These are phyloP conservation scores for Trichoderma semiorbis DNA, from an alignment of 2,329 filamentous ascomycete species.

Conservation along the genomic window DNA sequence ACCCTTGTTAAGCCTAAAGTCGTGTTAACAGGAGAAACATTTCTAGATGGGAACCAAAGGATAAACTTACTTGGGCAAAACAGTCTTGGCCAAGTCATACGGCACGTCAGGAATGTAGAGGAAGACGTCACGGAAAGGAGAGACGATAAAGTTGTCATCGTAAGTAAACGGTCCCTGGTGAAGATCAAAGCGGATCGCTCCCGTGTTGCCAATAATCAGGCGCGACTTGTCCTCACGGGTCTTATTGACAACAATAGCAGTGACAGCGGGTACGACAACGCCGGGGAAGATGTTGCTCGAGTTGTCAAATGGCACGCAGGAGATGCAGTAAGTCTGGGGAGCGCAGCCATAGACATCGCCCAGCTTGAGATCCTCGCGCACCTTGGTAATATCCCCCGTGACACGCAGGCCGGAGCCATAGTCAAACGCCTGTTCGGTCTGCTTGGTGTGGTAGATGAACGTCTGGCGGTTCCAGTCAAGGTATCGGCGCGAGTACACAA, in stretches of 20 bases:
- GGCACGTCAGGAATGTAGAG: constrained; percentile 52
- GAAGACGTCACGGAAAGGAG: constrained; percentile 52
- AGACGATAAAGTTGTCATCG: constrained; percentile 51
- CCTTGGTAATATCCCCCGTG: constrained; percentile 47
- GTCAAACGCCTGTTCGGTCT: constrained; percentile 49
- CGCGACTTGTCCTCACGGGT: constrained; percentile 48
- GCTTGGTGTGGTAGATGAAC: constrained; percentile 60
- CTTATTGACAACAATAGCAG: constrained; percentile 50
- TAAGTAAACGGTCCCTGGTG: constrained; percentile 60
- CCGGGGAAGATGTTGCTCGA: constrained; percentile 52
- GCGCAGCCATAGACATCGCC: constrained; percentile 57
- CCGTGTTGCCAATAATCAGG: constrained; percentile 59
- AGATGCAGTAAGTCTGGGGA: constrained; percentile 56
- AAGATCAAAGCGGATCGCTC: constrained; percentile 59
- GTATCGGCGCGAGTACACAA: constrained; percentile 56
- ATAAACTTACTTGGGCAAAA: constrained; percentile 28
- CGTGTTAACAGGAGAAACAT: neutral
- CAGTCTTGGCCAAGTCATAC: constrained; percentile 39
- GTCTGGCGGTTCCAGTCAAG: constrained; percentile 67
- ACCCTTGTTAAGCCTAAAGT: constrained; percentile 40
- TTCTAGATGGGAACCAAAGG: neutral
- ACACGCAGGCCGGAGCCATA: constrained; percentile 44
- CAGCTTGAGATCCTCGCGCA: constrained; percentile 52
- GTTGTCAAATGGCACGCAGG: constrained; percentile 51
- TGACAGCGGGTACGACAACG: constrained; percentile 49